Percentiles rank a stretch among this genome's conserved stretches.
phyloP scores from a whole-genome alignment of 2,329 filamentous ascomycete genomes.

The Aspergillus pseudotamarii region DNA sequence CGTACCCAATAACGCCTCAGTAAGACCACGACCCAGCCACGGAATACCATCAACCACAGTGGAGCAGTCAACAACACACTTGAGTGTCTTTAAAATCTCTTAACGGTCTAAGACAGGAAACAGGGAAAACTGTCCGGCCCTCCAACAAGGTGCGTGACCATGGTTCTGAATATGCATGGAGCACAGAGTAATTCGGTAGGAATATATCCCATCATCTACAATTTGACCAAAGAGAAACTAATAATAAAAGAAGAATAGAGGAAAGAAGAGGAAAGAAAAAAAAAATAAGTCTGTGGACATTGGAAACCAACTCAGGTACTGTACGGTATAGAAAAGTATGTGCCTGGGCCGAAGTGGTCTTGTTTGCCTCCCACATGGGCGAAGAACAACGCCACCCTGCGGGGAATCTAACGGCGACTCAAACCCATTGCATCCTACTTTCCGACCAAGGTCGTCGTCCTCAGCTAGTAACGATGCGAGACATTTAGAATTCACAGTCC shows the following conservation, averaged over 20 bases:
- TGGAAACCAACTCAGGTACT: neutral
- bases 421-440: no score
- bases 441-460: no score
- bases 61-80: neutral
- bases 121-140: neutral
- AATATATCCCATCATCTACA: neutral
- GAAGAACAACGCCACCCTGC: conserved; percentile 3
- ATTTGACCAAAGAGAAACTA: neutral
- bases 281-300: neutral
- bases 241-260: neutral
- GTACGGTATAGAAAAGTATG: neutral
- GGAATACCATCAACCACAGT: neutral
- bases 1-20: neutral
- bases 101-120: neutral
- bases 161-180: neutral
- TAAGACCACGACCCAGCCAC: neutral
- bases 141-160: neutral
- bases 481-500: neutral
- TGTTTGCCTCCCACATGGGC: conserved; percentile 7
- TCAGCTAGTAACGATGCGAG: no score
- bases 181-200: neutral
- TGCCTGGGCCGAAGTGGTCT: neutral
- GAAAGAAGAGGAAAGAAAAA: neutral
- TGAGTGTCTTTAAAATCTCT: neutral
- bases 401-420: conserved; percentile 4